Evolutionary conservation across 23 red algal species (phyloP), one percentile per base, ranked within the genome.

Genomic region (Cyanidium caldarium): DNA sequence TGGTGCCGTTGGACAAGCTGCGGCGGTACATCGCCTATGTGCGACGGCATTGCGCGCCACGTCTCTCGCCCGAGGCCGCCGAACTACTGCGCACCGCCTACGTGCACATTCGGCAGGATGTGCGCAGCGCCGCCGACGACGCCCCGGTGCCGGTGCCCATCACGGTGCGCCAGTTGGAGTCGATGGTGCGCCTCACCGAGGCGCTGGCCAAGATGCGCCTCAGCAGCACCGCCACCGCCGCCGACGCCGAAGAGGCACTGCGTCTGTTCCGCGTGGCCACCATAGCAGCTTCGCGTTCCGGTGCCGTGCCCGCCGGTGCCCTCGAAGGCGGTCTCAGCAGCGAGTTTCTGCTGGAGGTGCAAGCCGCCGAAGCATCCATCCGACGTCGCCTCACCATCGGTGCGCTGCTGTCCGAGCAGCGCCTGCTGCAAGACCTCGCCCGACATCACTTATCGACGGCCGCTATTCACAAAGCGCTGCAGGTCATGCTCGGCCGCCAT

Each of bases 1-100:
- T 79, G 33, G 43, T 98, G 28, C 80, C 84, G 38, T 81, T 98
- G 1, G 80, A 88, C 56, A 88, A 84, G 35, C 73, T 98, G 28
- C 80, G 86, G 72, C 84, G 83, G 33, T 98, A 86, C 80, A 80
- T 98, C 39, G 92, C 92, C 37, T 98, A 98, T 69, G 83, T 78
- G 7, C 66, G 92, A 14, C 70, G 77, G 29, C 75, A 80, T 13
- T 61, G 80, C 39, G 71, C 83, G 25, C 92, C 92, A 37, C 77
- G 92, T 38, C 80, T 98, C 19, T 84, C 92, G 15, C 57, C 65
- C 29, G 84, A 98, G 78, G 92, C 78, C 13, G 92, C 92, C n/a
- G 79, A 86, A 38, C 69, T 98, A 2, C 72, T 98, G 1, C 69
- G 82, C 40, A 89, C 80, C 34, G 87, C 78, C 72, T 98, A 98